These are phyloP conservation scores for Candolleomyces aberdarensis DNA, from an alignment of 768 basidiomycete species.

Conservation along the genomic window DNA sequence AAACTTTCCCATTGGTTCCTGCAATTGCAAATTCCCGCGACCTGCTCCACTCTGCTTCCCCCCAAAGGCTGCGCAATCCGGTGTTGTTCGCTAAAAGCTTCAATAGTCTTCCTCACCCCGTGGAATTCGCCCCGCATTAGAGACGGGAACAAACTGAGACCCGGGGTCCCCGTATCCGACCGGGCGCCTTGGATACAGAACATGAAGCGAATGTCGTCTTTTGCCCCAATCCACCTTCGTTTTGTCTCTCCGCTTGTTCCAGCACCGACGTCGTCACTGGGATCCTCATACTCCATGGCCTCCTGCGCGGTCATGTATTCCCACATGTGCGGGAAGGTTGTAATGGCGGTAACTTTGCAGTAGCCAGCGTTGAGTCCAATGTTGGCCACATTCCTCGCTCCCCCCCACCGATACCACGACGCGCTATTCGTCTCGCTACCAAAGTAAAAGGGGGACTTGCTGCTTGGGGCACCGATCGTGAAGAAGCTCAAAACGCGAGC, in stretches of 20 bases:
- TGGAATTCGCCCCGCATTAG: conserved; percentile 5
- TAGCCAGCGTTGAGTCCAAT: not conserved
- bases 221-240: not conserved
- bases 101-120: conserved; percentile 4
- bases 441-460: conserved; percentile 3
- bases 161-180: conserved; percentile 63
- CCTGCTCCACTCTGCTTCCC: not conserved
- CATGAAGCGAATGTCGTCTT: conserved; percentile 1
- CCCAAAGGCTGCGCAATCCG: not conserved
- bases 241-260: not conserved
- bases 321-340: conserved; percentile 1
- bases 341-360: not conserved
- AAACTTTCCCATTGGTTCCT: not conserved
- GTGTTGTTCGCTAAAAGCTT: not conserved
- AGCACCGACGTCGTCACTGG: not conserved
- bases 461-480: not conserved
- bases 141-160: conserved; percentile 43
- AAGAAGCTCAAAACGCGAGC: not conserved
- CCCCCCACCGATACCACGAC: conserved; percentile 2
- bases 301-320: not conserved
- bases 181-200: conserved; percentile 1
- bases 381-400: not conserved
- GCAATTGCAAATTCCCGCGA: not conserved
- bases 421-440: not conserved
- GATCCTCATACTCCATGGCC: not conserved